Evolutionary conservation across 495 filamentous ascomycete species (phyloP).

Genomic region (Podospora bellae-mahoneyi): DNA sequence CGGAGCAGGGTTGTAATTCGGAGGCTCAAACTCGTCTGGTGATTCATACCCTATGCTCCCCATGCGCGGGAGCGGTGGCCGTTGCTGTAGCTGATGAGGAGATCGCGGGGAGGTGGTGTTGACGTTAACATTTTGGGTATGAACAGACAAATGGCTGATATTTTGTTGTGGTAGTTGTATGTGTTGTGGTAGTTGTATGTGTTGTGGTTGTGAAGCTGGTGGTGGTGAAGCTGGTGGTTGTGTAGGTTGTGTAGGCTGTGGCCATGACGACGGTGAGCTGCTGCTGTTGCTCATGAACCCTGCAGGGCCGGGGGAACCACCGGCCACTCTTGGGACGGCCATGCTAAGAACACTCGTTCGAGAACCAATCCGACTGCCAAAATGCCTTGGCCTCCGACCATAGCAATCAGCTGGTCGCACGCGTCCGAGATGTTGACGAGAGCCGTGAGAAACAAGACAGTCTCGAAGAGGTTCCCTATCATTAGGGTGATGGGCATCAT

Average conservation of each 20-base stretch:
- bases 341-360: conserved; percentile 17
- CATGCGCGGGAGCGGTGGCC: neutral
- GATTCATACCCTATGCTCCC: neutral
- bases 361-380: conserved; percentile 15
- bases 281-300: neutral
- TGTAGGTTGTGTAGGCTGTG: neutral
- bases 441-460: conserved; percentile 20
- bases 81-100: neutral
- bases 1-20: neutral
- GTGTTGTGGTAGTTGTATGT: neutral
- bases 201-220: neutral
- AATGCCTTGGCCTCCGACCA: conserved; percentile 12
- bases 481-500: conserved; percentile 11
- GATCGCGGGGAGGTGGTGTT: neutral
- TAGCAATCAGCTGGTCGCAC: conserved; percentile 15
- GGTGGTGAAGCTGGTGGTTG: too few species aligned
- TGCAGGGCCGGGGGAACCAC: neutral
- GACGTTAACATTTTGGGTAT: neutral
- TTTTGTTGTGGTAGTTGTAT: neutral
- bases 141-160: neutral
- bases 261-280: neutral
- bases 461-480: conserved; percentile 20
- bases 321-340: conserved; percentile 5
- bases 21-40: neutral
- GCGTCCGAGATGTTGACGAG: conserved; percentile 20